Conservation (phyloP, 208 protist species). For the Acanthamoeba royreba region DNA sequence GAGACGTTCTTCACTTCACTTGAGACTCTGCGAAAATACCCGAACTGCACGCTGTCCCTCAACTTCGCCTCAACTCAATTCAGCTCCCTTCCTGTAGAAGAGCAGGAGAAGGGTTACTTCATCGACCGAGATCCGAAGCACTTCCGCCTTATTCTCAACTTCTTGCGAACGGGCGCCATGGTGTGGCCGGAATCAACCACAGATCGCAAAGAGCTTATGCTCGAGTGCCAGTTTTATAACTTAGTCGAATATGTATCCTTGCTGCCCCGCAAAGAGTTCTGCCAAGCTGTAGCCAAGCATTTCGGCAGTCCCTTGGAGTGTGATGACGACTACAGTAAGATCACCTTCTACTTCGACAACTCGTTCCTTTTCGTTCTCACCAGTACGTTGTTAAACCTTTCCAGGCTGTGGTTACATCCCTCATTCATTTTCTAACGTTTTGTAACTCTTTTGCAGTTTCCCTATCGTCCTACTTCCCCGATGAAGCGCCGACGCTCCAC, state of each 20-base stretch:
- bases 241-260: neutral
- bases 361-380: constrained; percentile 7
- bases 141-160: constrained; percentile 23
- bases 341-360: neutral
- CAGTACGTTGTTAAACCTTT: neutral
- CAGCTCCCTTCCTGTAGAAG: neutral
- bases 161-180: constrained; percentile 2
- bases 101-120: constrained; percentile 24
- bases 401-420: neutral
- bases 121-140: constrained; percentile 29
- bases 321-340: neutral
- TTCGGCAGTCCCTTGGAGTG: neutral
- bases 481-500: neutral
- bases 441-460: neutral
- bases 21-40: neutral
- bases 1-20: constrained; percentile 9
- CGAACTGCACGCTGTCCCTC: constrained; percentile 2
- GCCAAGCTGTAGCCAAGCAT: neutral
- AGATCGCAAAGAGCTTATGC: neutral
- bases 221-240: constrained; percentile 44
- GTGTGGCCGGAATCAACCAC: neutral
- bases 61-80: neutral
- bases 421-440: neutral
- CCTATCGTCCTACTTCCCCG: neutral
- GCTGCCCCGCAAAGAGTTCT: neutral